Conservation (phyloP, 371 early-diverging fungal species). For the Mucor saturninus region DNA sequence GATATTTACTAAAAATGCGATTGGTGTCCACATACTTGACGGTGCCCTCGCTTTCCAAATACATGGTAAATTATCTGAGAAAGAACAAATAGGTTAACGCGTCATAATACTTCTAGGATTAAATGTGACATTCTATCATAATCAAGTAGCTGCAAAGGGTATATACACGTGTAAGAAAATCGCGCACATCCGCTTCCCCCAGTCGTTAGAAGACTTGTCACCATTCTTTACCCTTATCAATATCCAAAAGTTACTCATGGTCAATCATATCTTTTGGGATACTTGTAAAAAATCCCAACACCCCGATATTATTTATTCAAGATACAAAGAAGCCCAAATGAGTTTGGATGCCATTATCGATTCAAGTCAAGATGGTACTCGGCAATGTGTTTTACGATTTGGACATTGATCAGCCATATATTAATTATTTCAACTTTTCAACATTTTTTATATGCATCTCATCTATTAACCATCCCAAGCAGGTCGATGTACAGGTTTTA, state of each 20-base stretch:
- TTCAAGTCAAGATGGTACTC: slow-evolving; percentile 25
- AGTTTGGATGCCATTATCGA: slow-evolving; percentile 26
- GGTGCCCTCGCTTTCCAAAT: slow-evolving; percentile 32
- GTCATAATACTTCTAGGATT: slow-evolving; percentile 7
- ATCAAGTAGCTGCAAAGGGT: slow-evolving; percentile 22
- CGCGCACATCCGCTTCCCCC: slow-evolving; percentile 23
- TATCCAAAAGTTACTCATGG: neutral
- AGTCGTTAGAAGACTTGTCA: too few relatives aligned
- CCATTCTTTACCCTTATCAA: too few relatives aligned
- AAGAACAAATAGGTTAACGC: neutral
- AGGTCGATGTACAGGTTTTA: neutral
- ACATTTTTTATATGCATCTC: too few relatives aligned
- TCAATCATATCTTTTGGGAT: slow-evolving; percentile 29
- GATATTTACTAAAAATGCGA: slow-evolving; percentile 31
- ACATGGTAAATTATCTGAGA: slow-evolving; percentile 8
- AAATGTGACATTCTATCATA: slow-evolving; percentile 26
- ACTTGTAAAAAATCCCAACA: slow-evolving; percentile 18
- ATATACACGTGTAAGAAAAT: slow-evolving; percentile 33
- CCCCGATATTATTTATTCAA: slow-evolving; percentile 20
- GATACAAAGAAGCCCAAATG: slow-evolving; percentile 24
- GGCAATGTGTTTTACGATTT: slow-evolving; percentile 25
- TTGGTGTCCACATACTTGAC: slow-evolving; percentile 29
- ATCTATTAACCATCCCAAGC: too few relatives aligned
- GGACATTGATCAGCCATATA: slow-evolving; percentile 7
- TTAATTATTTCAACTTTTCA: too few relatives aligned